Conservation (phyloP, 495 filamentous ascomycete species). For the Neurospora sp. region DNA sequence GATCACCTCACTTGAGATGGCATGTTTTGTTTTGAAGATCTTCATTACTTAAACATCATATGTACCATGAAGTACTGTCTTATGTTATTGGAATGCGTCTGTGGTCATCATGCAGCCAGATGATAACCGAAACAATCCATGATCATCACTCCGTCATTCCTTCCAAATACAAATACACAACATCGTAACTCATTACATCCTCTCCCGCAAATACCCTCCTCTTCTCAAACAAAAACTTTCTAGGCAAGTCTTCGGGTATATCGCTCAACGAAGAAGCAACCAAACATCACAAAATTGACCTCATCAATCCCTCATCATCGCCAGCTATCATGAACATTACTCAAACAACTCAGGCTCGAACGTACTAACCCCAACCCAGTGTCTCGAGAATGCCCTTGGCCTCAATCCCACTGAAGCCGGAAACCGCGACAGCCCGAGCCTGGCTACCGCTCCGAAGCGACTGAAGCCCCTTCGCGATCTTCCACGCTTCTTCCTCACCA, state of each 20-base stretch:
- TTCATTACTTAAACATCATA: background rate
- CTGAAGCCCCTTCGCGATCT: slow-evolving; percentile 74
- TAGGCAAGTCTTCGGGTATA: background rate
- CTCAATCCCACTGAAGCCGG: slow-evolving; percentile 49
- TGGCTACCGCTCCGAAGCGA: slow-evolving; percentile 61
- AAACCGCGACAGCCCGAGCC: slow-evolving; percentile 55
- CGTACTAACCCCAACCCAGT: slow-evolving; percentile 41
- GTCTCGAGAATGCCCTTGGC: slow-evolving; percentile 48
- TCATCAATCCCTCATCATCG: background rate
- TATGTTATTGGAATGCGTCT: background rate
- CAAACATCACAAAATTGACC: background rate
- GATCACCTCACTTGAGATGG: background rate
- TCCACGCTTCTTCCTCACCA: slow-evolving; percentile 81
- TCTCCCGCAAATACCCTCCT: background rate
- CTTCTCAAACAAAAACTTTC: background rate
- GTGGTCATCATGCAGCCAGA: background rate
- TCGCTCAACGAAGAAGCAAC: background rate
- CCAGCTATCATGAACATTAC: background rate
- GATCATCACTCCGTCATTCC: background rate
- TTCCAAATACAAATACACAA: background rate
- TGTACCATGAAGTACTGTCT: background rate
- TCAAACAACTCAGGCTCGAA: background rate
- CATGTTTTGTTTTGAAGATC: background rate
- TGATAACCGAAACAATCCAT: accelerated
- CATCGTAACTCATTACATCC: background rate